Base-by-base conservation (phyloP, 768 basidiomycete species). In the Hortiboletus campestris region DNA sequence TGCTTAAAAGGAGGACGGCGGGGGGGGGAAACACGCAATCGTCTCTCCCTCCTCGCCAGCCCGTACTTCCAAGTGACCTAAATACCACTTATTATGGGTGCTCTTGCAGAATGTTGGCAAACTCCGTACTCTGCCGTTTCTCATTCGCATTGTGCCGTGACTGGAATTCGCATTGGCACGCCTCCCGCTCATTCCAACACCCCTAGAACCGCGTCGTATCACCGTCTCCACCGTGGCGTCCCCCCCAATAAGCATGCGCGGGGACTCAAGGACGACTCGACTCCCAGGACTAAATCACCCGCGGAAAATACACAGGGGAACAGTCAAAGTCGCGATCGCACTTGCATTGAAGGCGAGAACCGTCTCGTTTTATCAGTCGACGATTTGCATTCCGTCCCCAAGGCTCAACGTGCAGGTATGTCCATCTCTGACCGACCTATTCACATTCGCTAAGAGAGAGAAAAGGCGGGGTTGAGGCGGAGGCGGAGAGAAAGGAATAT, bases 391-490 rank as follows among this genome's bases (percentile, higher is more conserved):
- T 13, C 32, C 14, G 16, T 22, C 8, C 6, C 12, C 9, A 12
- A 20, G 11, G n/a, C 31, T 14, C 48, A 6, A 3, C 16, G 2
- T 1, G 17, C 40, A 53, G 14, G 58, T 47, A 59, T 11, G 22
- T 43, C 16, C 45, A 43, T 25, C 19, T 6, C 12, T 25, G 11
- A 20, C 1, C 9, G 4, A 11, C 10, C 2, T 32, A 25, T n/a
- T 20, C 4, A 12, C 7, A 16, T 36, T 28, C 3, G 29, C 49
- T 59, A 19, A 53, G 22, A 12, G 20, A 14, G 12, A 20, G 2
- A 35, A 31, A n/a, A 31, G 19, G 67, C 49, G 68, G 67, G 68
- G 67, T 67, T 69, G 58, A 57, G 35, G 63, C 67, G 65, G 68
- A 59, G 61, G 67, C 57, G 64, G 68, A 62, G 56, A 53, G 22